These are phyloP conservation scores for Epichloe aotearoae DNA, from an alignment of 2,329 filamentous ascomycete genomes.

Conservation along the genomic window DNA sequence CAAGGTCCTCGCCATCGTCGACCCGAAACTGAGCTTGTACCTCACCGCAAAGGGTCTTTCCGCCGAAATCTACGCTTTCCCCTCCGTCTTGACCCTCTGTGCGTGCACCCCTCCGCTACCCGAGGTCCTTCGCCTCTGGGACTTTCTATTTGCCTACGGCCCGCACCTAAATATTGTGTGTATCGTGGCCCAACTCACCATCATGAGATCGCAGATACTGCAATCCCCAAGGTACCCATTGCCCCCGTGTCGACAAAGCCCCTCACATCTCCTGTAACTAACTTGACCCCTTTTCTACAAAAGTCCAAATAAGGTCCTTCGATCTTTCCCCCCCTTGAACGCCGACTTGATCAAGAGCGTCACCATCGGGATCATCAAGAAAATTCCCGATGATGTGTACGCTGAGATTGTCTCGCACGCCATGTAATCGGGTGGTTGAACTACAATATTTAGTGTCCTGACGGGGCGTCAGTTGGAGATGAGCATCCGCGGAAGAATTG, in stretches of 20 bases:
- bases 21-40: slow-evolving; percentile 74
- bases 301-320: slow-evolving; percentile 85
- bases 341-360: slow-evolving; percentile 74
- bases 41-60: slow-evolving; percentile 77
- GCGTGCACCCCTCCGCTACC: slow-evolving; percentile 91
- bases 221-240: slow-evolving; percentile 60
- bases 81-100: slow-evolving; percentile 84
- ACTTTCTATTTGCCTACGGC: slow-evolving; percentile 93
- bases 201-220: slow-evolving; percentile 74
- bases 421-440: slow-evolving; percentile 30
- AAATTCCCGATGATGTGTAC: slow-evolving; percentile 84
- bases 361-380: slow-evolving; percentile 74
- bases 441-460: too few species aligned
- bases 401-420: slow-evolving; percentile 82
- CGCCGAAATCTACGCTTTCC: slow-evolving; percentile 92
- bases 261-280: slow-evolving; percentile 6
- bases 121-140: slow-evolving; percentile 87
- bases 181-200: slow-evolving; percentile 86
- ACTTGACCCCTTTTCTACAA: slow-evolving; percentile 8
- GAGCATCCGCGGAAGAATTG: too few species aligned
- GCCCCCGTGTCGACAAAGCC: not conserved
- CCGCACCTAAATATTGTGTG: slow-evolving; percentile 91
- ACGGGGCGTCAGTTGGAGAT: too few species aligned
- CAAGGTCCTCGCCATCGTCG: slow-evolving; percentile 80
- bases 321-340: slow-evolving; percentile 76